Percentiles rank a stretch among this genome's conserved stretches.
phyloP scores from a whole-genome alignment of 345 rosid genomes.

The Citrus sinensis region DVS_A1.0 CM039163.1:36780001-36780500 shows the following conservation, averaged over 20 bases:
- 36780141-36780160: not conserved
- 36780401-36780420: constrained; percentile 93
- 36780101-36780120: constrained; percentile 19
- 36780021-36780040: constrained; percentile 23
- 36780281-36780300: not conserved
- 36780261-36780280: not conserved
- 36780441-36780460: constrained; percentile 78
- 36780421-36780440: constrained; percentile 86
- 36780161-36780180: not conserved
- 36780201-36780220: not conserved
- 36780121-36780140: not conserved
- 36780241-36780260: not conserved
- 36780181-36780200: not conserved
- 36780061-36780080: constrained; percentile 37
- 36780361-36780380: not conserved
- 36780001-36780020: constrained; percentile 18
- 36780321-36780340: not conserved
- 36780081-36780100: constrained; percentile 35
- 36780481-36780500: constrained; percentile 84
- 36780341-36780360: not conserved
- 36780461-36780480: constrained; percentile 67
- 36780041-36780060: constrained; percentile 35
- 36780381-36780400: constrained; percentile 4
- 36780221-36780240: too few relatives aligned
- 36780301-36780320: not conserved